A percentile compares a stretch with the other conserved stretches of the same genome.
phyloP scores from a whole-genome alignment of 306 rosid species.

The Amphicarpaea edgeworthii region DNA sequence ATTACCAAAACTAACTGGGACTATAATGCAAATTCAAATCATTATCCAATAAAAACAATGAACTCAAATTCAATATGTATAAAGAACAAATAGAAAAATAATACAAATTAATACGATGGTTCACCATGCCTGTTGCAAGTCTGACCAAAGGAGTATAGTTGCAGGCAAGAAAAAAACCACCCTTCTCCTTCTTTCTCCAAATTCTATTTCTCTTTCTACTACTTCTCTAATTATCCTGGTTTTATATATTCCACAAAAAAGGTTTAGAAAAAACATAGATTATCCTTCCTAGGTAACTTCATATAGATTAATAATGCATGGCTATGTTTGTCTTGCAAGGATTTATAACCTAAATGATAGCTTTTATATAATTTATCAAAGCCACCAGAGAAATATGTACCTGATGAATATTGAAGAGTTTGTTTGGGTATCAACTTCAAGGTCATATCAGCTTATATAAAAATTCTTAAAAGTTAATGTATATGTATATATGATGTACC shows the following conservation, averaged over 20 bases:
- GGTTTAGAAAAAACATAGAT: neutral
- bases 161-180: conserved; percentile 25
- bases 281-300: too few species aligned
- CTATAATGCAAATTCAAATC: conserved; percentile 32
- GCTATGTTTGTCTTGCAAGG: too few species aligned
- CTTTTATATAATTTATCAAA: too few species aligned
- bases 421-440: too few species aligned
- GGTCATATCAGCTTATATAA: too few species aligned
- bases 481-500: too few species aligned
- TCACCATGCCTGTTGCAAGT: conserved; percentile 26
- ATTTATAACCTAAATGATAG: too few species aligned
- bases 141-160: too few species aligned
- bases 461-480: too few species aligned
- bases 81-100: neutral
- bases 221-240: conserved; percentile 19
- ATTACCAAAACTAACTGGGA: conserved; percentile 18
- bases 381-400: too few species aligned
- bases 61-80: conserved; percentile 27
- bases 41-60: conserved; percentile 24
- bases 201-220: conserved; percentile 17
- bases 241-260: conserved; percentile 10
- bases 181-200: conserved; percentile 23
- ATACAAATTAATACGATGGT: neutral
- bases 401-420: too few species aligned
- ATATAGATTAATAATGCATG: too few species aligned